Conservation (phyloP, 257 asterid species). For the Salvia splendens region DNA sequence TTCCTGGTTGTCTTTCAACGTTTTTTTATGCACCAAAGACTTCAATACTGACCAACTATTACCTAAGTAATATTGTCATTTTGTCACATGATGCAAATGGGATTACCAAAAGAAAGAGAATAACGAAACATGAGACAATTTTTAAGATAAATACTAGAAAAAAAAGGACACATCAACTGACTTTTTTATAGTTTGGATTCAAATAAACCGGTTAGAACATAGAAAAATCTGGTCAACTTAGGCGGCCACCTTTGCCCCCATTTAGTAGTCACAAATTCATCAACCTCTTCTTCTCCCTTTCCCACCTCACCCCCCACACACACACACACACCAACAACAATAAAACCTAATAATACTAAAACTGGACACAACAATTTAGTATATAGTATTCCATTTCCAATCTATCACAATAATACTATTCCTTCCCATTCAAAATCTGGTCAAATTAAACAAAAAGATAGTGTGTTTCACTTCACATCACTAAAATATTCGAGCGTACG, state of each 20-base stretch:
- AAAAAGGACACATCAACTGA: constrained; percentile 7
- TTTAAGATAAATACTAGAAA: no score
- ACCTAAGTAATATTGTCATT: no score
- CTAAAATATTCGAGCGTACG: constrained; percentile 6
- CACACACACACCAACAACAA: no score
- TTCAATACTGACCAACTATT: no score
- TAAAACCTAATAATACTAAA: constrained; percentile 2
- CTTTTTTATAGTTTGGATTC: constrained; percentile 29
- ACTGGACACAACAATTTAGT: neutral
- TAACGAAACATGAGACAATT: neutral
- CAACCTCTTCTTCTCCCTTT: neutral
- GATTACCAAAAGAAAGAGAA: neutral
- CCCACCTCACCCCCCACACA: constrained; percentile 11
- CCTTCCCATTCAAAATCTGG: neutral
- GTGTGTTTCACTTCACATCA: neutral
- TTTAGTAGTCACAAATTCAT: no score
- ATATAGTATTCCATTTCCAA: no score
- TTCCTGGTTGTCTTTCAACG: no score
- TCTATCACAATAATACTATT: no score
- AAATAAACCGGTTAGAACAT: constrained; percentile 42
- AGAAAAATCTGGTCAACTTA: constrained; percentile 55
- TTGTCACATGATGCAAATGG: no score
- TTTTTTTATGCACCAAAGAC: no score
- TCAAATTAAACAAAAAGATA: neutral
- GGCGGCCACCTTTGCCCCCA: constrained; percentile 63